Conservation (phyloP, 768 basidiomycete genomes). For the Collybia nuda region DNA sequence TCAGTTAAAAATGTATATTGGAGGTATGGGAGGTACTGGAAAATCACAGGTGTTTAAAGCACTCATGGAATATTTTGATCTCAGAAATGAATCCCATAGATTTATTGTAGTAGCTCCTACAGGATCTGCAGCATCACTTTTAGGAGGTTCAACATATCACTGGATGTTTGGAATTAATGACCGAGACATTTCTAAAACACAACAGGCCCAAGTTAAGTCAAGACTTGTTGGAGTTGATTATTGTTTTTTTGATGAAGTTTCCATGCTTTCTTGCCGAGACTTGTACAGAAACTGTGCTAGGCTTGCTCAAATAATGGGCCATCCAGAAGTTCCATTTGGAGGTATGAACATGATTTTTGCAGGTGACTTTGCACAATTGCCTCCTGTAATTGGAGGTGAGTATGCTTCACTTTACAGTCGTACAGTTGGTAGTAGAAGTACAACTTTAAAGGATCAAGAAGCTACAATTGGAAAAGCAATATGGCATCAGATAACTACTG, state of each 20-base stretch:
- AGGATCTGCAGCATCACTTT: slow-evolving; percentile 21
- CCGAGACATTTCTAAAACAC: slow-evolving; percentile 7
- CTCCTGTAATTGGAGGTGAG: slow-evolving; percentile 1
- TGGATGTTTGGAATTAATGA: slow-evolving; percentile 8
- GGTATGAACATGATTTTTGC: slow-evolving; percentile 23
- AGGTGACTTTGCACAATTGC: slow-evolving; percentile 1
- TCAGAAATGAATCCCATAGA: slow-evolving; percentile 22
- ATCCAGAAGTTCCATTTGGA: slow-evolving; percentile 24
- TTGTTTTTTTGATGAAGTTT: slow-evolving; percentile 40
- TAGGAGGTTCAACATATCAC: slow-evolving; percentile 27
- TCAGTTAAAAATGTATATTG: slow-evolving; percentile 14
- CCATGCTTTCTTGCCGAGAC: slow-evolving; percentile 34
- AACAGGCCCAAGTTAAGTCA: slow-evolving; percentile 8
- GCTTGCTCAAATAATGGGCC: slow-evolving; percentile 19
- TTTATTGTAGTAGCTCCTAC: slow-evolving; percentile 25
- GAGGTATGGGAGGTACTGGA: slow-evolving; percentile 15
- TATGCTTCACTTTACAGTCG: not conserved
- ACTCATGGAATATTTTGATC: slow-evolving; percentile 22
- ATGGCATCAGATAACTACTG: slow-evolving; percentile 27
- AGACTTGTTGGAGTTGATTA: slow-evolving; percentile 25
- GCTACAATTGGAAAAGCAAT: slow-evolving; percentile 15
- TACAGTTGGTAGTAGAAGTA: not conserved
- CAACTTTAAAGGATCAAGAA: not conserved
- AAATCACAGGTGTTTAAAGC: slow-evolving; percentile 16
- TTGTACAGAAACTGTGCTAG: slow-evolving; percentile 26